Base-by-base conservation (phyloP, 768 basidiomycete genomes). In the Lactifluus hygrophoroides region DNA sequence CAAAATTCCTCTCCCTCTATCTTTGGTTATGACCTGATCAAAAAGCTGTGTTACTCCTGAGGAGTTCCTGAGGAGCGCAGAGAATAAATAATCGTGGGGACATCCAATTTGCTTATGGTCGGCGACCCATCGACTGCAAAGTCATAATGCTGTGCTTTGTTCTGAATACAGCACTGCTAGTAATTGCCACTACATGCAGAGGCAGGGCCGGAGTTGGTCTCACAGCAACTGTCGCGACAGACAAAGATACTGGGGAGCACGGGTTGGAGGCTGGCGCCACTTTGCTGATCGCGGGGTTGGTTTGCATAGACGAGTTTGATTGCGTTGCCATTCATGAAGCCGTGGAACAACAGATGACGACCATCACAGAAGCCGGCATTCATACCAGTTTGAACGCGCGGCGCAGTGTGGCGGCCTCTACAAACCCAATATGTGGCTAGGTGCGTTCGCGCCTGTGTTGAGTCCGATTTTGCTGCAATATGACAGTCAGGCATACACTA, bases 1-100 rank as follows among this genome's bases (percentile, higher is more conserved):
- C 93, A 5, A 84, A 90, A 71, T 98, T 95, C 3, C 84, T 99
- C 54, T 10, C 94, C 96, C 10, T 98, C 95, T 16, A 98, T 99
- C 62, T 98, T 85, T 67, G 96, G 96, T 7, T 92, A 94, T 61
- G 90, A 96, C 66, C 85, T 90, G 68, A 97, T 99, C 73, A 99
- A 99, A 83, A 85, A 60, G 94, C 96, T 16, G 82, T 97, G 66
- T 78, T 97, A 16, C 83, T 99, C 27, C 82, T 99, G n/a, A n/a
- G n/a, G n/a, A n/a, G 10, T 81, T 99, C 16, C 85, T 99, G 42
- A 94, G 95, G 32, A 96, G 96, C 30, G 90, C 92, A 50, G 96
- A 98, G 75, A 99, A 99, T 80, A 98, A 98, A 98, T 69, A 95
- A 98, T 68, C 87, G 96, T 77, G 96, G 96, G 45, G 96, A 99